These are phyloP conservation scores for Aspergillus unguis DNA, from an alignment of 2,329 filamentous ascomycete species.

Conservation along the genomic window DNA sequence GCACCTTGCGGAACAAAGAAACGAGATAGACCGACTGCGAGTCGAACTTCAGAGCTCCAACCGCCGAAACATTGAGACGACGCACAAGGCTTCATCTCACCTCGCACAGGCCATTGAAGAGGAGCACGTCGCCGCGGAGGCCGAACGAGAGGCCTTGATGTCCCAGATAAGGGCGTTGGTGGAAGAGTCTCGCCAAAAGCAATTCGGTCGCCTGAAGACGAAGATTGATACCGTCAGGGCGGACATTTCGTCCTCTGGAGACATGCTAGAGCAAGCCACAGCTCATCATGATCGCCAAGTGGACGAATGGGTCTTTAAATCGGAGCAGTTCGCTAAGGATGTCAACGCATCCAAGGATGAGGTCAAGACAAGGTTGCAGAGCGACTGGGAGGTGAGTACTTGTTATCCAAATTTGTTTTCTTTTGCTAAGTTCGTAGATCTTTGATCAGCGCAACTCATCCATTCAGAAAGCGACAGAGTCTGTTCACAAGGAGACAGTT, in stretches of 20 bases:
- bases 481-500: constrained; percentile 86
- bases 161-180: constrained; percentile 75
- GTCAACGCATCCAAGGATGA: constrained; percentile 70
- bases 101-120: constrained; percentile 70
- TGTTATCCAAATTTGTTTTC: not conserved
- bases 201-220: constrained; percentile 67
- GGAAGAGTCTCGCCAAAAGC: constrained; percentile 67
- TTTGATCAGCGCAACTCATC: constrained; percentile 78
- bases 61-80: constrained; percentile 64
- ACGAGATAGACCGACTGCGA: constrained; percentile 70
- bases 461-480: constrained; percentile 78
- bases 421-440: constrained; percentile 44
- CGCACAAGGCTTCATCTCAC: constrained; percentile 61
- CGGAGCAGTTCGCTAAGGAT: constrained; percentile 66
- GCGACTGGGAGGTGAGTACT: constrained; percentile 72
- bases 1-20: constrained; percentile 71
- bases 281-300: constrained; percentile 67
- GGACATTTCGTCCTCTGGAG: constrained; percentile 62
- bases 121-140: constrained; percentile 68
- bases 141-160: constrained; percentile 71
- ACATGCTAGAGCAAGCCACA: constrained; percentile 63
- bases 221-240: constrained; percentile 62
- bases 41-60: constrained; percentile 70
- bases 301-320: constrained; percentile 68
- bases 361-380: constrained; percentile 76